Base-by-base conservation (phyloP, 495 filamentous ascomycete species). In the Penicillium soppii region DNA sequence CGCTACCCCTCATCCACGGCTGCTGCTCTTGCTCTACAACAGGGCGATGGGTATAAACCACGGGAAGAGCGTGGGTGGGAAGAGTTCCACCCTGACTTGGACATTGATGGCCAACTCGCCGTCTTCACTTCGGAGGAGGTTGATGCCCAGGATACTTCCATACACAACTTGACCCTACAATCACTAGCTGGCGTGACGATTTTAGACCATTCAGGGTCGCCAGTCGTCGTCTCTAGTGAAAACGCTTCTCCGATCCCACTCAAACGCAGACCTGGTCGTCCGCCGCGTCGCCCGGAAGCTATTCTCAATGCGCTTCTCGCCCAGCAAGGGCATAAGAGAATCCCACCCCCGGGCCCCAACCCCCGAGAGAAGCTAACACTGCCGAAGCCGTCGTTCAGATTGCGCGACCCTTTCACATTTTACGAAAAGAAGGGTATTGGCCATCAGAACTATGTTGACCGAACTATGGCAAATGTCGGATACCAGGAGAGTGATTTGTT, bases 21-120 rank as follows among this genome's bases (percentile, higher is more conserved):
- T 7, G 89, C 89, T 16, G 87, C 88, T 4, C 87, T 89, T 30
- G 90, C 90, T 20, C 81, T 90, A 20, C 90, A 90, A 41, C 88
- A 92, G 56, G 91, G 86, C 53, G 92, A 97, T 72, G 91, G 91
- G 13, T 97, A 96, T 70, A 97, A 99, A 64, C 94, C 94, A 3
- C 79, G 94, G 50, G 94, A 99, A 67, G 94, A 99, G 69, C 85
- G 92, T 47, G 88, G 89, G 12, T 99, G 92, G 88, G 90, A 95
- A 60, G 95, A 97, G 68, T 97, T 96, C 47, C 94, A 99, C 67
- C 91, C 88, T 10, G 87, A 96, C 58, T 79, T 99, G 27, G 92
- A 97, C 67, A 88, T 95, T 51, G 90, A 94, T 40, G 78, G 77
- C 22, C 80, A 76, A 15, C 84, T 97, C 42, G 82, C 83, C 32